Evolutionary conservation across 2,329 filamentous ascomycete species (phyloP).

Genomic region (Malbranchea zuffiana): DNA sequence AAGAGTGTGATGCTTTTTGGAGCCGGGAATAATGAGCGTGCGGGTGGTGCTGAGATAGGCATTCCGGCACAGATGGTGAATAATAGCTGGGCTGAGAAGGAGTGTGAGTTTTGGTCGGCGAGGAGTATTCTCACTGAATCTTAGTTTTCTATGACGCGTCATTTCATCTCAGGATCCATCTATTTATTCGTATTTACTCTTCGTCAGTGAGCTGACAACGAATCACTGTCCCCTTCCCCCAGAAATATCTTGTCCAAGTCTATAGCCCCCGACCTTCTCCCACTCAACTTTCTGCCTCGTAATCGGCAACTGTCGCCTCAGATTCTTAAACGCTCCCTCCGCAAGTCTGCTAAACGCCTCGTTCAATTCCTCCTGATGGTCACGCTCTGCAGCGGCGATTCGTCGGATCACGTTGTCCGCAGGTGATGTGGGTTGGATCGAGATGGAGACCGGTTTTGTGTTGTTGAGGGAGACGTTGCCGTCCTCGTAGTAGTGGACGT

Average conservation of each 20-base stretch:
- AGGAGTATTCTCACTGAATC: conserved; percentile 15
- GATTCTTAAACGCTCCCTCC: conserved; percentile 87
- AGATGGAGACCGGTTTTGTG: conserved; percentile 59
- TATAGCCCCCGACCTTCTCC: conserved; percentile 94
- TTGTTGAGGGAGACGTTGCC: conserved; percentile 91
- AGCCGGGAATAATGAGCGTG: conserved; percentile 40
- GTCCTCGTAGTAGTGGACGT: conserved; percentile 99
- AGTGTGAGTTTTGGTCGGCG: conserved; percentile 40
- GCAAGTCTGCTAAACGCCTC: conserved; percentile 76
- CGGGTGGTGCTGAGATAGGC: conserved; percentile 31
- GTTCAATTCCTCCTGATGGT: conserved; percentile 94
- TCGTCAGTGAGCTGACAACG: too few species aligned
- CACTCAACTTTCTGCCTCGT: conserved; percentile 98
- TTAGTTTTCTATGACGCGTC: conserved; percentile 1
- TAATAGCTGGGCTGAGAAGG: conserved; percentile 34
- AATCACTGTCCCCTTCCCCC: conserved; percentile 43
- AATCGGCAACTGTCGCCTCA: conserved; percentile 86
- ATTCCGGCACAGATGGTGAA: conserved; percentile 31
- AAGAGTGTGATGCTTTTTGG: conserved; percentile 37
- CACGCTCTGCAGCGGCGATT: conserved; percentile 71
- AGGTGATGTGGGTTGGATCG: conserved; percentile 51
- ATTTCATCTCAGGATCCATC: not conserved
- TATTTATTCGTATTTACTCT: too few species aligned
- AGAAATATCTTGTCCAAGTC: conserved; percentile 69
- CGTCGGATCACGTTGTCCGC: conserved; percentile 64